Conservation (phyloP, 768 basidiomycete genomes). For the Russula emetica region DNA sequence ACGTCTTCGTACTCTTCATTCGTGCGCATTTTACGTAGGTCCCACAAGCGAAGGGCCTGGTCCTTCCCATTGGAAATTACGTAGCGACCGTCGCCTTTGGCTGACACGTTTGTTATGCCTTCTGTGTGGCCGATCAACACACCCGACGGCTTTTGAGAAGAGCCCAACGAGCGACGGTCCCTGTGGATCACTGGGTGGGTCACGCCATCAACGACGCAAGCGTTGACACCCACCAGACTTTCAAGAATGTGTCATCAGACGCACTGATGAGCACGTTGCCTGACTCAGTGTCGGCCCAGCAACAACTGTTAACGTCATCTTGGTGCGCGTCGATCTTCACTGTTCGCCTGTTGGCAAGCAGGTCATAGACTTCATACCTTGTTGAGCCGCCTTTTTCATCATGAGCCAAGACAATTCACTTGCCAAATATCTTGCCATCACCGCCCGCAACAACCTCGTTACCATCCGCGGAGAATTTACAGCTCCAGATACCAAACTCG, state of each 20-base stretch:
- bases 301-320: conserved; percentile 92
- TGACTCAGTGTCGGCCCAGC: conserved; percentile 90
- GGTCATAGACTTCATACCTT: conserved; percentile 72
- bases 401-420: background rate
- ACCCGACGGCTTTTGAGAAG: conserved; percentile 73
- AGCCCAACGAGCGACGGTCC: conserved; percentile 49
- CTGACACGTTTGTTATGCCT: conserved; percentile 89
- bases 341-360: conserved; percentile 70
- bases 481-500: conserved; percentile 81
- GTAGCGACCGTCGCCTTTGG: conserved; percentile 96
- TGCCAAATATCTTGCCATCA: conserved; percentile 73
- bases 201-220: background rate
- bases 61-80: conserved; percentile 96
- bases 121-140: conserved; percentile 95
- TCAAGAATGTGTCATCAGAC: conserved; percentile 90
- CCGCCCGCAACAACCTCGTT: conserved; percentile 94
- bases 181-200: conserved; percentile 31
- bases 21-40: conserved; percentile 86
- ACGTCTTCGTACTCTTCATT: conserved; percentile 62
- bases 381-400: background rate
- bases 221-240: conserved; percentile 71
- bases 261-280: conserved; percentile 94
- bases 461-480: conserved; percentile 94
- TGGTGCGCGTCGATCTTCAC: conserved; percentile 84
- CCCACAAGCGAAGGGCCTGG: conserved; percentile 88